A percentile compares a stretch with the other conserved stretches of the same genome.
These are phyloP conservation scores for Isoetes taiwanensis DNA, from an alignment of 75 land plant genomes.

Conservation along the genomic window DNA sequence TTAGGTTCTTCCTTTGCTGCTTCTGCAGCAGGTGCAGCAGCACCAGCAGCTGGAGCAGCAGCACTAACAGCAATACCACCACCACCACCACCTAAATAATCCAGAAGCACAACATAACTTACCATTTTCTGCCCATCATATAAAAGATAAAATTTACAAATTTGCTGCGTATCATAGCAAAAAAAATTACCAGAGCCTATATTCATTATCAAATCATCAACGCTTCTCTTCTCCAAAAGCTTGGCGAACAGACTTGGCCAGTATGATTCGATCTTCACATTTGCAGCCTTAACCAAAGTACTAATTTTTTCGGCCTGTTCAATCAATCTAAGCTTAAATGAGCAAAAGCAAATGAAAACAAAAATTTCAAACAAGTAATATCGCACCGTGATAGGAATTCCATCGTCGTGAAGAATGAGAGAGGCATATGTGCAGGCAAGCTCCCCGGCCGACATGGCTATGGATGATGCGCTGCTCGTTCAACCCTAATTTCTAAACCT, in stretches of 20 bases:
- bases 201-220: slow-evolving; percentile 36
- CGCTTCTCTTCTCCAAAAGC: slow-evolving; percentile 37
- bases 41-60: slow-evolving; percentile 19
- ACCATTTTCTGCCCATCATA: background rate
- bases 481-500: no score
- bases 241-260: slow-evolving; percentile 42
- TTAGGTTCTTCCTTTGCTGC: no score
- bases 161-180: background rate
- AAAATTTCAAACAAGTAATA: background rate
- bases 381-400: slow-evolving; percentile 32
- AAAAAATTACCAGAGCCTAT: slow-evolving; percentile 23
- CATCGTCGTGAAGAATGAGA: slow-evolving; percentile 33
- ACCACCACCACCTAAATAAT: slow-evolving; percentile 27
- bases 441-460: slow-evolving; percentile 36
- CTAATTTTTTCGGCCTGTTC: slow-evolving; percentile 41
- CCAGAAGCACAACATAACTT: background rate
- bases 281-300: slow-evolving; percentile 37
- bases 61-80: slow-evolving; percentile 24
- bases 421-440: slow-evolving; percentile 32
- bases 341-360: background rate
- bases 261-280: slow-evolving; percentile 31
- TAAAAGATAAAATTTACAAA: background rate
- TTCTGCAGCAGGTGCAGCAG: slow-evolving; percentile 18
- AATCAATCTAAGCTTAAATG: background rate
- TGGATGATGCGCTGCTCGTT: no score